These are phyloP conservation scores for Leccinum boreale DNA, from an alignment of 768 basidiomycete genomes.

Conservation along the genomic window DNA sequence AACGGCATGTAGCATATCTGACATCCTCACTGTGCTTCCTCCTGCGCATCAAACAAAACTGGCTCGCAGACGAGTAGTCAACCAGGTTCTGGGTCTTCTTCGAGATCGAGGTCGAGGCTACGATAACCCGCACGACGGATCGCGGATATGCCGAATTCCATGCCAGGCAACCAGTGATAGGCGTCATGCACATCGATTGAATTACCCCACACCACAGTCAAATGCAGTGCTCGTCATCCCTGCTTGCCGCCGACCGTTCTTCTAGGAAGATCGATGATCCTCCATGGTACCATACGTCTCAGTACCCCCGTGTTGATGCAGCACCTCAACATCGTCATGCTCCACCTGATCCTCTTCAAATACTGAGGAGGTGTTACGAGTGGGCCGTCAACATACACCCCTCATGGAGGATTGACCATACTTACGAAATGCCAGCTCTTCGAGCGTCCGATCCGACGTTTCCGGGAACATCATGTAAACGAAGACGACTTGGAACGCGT, in stretches of 20 bases:
- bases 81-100: no score
- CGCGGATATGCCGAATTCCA: no score
- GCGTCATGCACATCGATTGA: no score
- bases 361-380: not conserved
- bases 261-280: not conserved
- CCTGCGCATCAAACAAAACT: no score
- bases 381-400: not conserved
- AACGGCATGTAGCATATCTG: no score
- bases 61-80: no score
- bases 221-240: no score
- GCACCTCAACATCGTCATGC: not conserved
- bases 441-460: not conserved
- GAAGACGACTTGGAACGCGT: not conserved
- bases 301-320: not conserved
- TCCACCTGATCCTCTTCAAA: not conserved
- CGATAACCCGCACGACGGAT: no score
- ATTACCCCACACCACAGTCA: no score
- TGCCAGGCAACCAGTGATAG: no score
- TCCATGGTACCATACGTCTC: not conserved
- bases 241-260: not conserved
- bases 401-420: not conserved
- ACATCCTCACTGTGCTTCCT: no score
- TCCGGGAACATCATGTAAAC: not conserved
- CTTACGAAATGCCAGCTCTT: not conserved
- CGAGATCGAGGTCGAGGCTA: no score